A percentile compares a stretch with the other conserved stretches of the same genome.
phyloP scores from a whole-genome alignment of 129 eudicot genomes.

The Cynara cardunculus region DNA sequence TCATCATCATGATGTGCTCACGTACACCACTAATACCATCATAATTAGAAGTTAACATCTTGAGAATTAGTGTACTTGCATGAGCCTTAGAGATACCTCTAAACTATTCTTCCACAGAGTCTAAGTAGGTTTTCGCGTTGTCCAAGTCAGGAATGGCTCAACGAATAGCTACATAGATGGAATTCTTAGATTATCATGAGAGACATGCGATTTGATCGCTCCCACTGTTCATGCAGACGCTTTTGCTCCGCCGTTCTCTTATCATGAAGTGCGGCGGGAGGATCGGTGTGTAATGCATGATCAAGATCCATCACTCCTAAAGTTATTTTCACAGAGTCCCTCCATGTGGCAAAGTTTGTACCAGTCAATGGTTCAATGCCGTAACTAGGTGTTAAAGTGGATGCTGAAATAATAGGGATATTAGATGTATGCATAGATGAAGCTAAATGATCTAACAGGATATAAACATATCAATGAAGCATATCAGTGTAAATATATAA shows the following conservation, averaged over 20 bases:
- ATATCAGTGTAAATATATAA: not conserved
- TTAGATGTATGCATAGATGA: not conserved
- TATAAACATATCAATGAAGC: not conserved
- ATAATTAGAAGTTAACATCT: not conserved
- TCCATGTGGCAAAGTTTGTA: not conserved
- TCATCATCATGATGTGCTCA: not conserved
- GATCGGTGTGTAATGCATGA: not conserved
- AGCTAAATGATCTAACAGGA: not conserved
- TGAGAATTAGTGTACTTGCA: not conserved
- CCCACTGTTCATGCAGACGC: not conserved
- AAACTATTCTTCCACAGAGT: not conserved
- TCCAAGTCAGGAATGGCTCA: conserved; percentile 4
- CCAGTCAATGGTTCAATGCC: not conserved
- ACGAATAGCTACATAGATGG: not conserved
- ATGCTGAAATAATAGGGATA: not conserved
- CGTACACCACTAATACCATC: not conserved
- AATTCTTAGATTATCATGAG: conserved; percentile 3
- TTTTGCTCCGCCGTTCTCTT: not conserved
- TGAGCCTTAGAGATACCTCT: not conserved
- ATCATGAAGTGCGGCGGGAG: not conserved
- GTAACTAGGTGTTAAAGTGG: too few relatives aligned
- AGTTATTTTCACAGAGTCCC: not conserved
- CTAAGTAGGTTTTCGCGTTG: not conserved
- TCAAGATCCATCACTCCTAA: conserved; percentile 2
- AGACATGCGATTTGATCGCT: not conserved